Evolutionary conservation across 495 filamentous ascomycete genomes (phyloP), one percentile per base, ranked within the genome.

Genomic region (Penicillium flavigenum): DNA sequence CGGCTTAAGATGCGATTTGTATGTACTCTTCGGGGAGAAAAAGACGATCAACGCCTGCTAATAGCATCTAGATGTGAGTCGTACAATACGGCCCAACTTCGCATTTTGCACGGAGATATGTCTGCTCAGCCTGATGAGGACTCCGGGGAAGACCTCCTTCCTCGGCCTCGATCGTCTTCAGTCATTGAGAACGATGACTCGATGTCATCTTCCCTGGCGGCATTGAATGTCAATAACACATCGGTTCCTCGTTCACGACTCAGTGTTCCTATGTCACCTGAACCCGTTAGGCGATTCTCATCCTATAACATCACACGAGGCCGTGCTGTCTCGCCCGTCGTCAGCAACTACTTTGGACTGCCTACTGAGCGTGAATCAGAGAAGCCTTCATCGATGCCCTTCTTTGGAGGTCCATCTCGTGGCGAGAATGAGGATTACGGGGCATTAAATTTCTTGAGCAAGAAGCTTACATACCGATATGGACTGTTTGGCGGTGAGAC

Each of bases 1-100:
- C 17, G 94, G 94, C 5, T 78, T 95, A 26, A 96, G 92, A 74
- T 99, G 94, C 71, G 84, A 83, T 26, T 81, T 91, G 73, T 88
- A 66, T 66, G 79, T 70, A 27, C 14, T 26, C 5, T 14, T 34
- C 8, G 5, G 22, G 11, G 14, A 43, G 5, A 24, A 4, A 51
- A 14, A 22, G 14, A 34, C 10, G 14, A 32, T 19, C 8, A 39
- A 32, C 31, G 4, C 16, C 44, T 43, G 58, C 67, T 74, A 47
- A 76, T 53, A 8, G 6, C 14, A 36, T 14, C 8, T 44, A 82
- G 80, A 47, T 93, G 91, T 67, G 81, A 86, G 57, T 92, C 88
- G 5, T 94, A 92, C 65, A 95, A 96, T 67, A 96, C 91, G 14
- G 83, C 82, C 7, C 87, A 92, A 69, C 73, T 90, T 45, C 81